phyloP scores from a whole-genome alignment of 371 early-diverging fungal species.

The Mucor plumbeus region DNA sequence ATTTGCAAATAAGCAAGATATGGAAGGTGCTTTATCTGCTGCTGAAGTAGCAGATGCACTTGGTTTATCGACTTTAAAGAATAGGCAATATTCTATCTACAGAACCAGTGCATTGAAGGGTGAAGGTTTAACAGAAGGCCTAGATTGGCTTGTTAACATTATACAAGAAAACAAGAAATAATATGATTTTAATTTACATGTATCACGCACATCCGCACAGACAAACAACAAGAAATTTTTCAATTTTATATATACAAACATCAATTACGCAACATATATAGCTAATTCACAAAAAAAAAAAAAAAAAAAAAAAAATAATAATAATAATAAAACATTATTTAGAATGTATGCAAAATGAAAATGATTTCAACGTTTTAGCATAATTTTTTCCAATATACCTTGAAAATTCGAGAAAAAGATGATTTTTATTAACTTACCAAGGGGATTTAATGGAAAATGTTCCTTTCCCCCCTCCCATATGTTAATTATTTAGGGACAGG shows the following conservation, averaged over 20 bases:
- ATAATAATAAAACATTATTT: neutral
- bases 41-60: slow-evolving; percentile 88
- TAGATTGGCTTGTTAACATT: slow-evolving; percentile 73
- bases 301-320: neutral
- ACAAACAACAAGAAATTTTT: neutral
- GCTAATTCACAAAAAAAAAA: neutral
- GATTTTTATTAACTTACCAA: neutral
- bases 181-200: neutral
- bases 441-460: too few species aligned
- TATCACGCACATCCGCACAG: neutral
- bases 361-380: neutral
- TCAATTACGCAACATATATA: slow-evolving; percentile 1
- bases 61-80: slow-evolving; percentile 79
- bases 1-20: slow-evolving; percentile 93
- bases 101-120: slow-evolving; percentile 93
- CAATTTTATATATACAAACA: neutral
- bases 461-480: too few species aligned
- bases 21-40: slow-evolving; percentile 87
- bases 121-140: slow-evolving; percentile 95
- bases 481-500: too few species aligned
- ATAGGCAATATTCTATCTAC: slow-evolving; percentile 93
- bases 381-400: neutral
- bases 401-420: neutral
- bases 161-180: slow-evolving; percentile 57
- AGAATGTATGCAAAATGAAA: neutral